Evolutionary conservation across 805 yeast species (phyloP).

Genomic region (Ogataea philodendri): DNA sequence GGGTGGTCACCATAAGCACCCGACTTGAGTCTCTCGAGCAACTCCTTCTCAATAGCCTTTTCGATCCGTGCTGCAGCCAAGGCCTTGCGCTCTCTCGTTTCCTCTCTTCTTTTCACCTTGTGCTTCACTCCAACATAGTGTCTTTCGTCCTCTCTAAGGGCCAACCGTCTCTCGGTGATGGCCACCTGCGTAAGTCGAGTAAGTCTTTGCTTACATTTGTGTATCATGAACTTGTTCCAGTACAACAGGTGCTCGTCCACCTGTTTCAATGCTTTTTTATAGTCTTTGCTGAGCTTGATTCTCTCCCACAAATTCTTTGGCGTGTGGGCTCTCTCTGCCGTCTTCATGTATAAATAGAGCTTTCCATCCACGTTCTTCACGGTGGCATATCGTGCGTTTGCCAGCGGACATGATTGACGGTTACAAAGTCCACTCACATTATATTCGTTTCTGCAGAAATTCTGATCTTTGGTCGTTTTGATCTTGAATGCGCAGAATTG

Average conservation of each 20-base stretch:
- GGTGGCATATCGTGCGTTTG: conserved; percentile 89
- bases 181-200: conserved; percentile 95
- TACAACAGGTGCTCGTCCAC: conserved; percentile 82
- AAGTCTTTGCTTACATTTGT: conserved; percentile 93
- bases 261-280: conserved; percentile 82
- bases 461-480: conserved; percentile 83
- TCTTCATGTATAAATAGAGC: conserved; percentile 87
- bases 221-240: conserved; percentile 90
- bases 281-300: conserved; percentile 84
- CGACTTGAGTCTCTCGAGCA: conserved; percentile 89
- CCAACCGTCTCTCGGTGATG: conserved; percentile 89
- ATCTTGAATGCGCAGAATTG: conserved; percentile 94
- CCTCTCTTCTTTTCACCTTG: conserved; percentile 92
- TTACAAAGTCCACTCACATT: conserved; percentile 93
- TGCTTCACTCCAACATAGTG: conserved; percentile 90
- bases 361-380: conserved; percentile 78
- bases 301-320: conserved; percentile 96
- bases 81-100: conserved; percentile 93
- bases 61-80: conserved; percentile 95
- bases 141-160: conserved; percentile 89
- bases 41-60: conserved; percentile 92
- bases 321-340: conserved; percentile 95
- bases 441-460: conserved; percentile 93
- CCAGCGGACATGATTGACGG: conserved; percentile 93
- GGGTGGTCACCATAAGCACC: conserved; percentile 99